Base-by-base conservation (phyloP, 2,329 filamentous ascomycete species). In the Fusarium odoratissimum region DNA sequence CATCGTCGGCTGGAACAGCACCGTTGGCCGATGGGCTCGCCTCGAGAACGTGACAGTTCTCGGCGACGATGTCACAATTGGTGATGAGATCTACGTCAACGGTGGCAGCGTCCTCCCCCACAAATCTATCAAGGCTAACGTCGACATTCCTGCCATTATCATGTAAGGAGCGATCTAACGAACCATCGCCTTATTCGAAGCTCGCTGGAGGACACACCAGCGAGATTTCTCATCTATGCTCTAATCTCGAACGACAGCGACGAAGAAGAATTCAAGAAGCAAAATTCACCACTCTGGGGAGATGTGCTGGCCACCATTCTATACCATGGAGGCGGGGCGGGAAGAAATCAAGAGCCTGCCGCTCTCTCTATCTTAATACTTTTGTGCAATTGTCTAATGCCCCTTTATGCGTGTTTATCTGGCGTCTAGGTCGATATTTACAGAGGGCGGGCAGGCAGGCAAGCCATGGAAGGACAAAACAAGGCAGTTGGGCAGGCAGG, bases 81-180 rank as follows among this genome's bases (percentile, higher is more conserved):
- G 95, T 57, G 95, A 99, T 80, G 95, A 99, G 86, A 95, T 99
- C 77, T 98, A 98, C 84, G 96, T 98, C 84, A 99, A 99, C 83
- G 95, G 95, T 79, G 95, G 95, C 79, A 97, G 93, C 78, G 92
- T 99, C 71, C 87, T 99, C 74, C 95, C 95, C 11, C 95, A 99
- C 87, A 99, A 99, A 92, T 96, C 92, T 83, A 98, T 99, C 89
- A 98, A 98, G 90, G 90, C 92, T 79, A 99, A 99, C 83, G 94
- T 99, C 79, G 96, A 99, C 83, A 90, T 89, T 33, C 90, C 90
- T 30, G 89, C 90, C 69, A 91, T 91, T 75, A 91, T 91, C 80
- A 91, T 91, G 90, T 91, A 86, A 86, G 67, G 63, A 86, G 85
- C 64, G 64, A 58, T 55, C 52, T 57, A 5, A 40, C 51, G 49